These are phyloP conservation scores for Rhodotorula taiwanensis DNA, from an alignment of 768 basidiomycete species.

Conservation along the genomic window DNA sequence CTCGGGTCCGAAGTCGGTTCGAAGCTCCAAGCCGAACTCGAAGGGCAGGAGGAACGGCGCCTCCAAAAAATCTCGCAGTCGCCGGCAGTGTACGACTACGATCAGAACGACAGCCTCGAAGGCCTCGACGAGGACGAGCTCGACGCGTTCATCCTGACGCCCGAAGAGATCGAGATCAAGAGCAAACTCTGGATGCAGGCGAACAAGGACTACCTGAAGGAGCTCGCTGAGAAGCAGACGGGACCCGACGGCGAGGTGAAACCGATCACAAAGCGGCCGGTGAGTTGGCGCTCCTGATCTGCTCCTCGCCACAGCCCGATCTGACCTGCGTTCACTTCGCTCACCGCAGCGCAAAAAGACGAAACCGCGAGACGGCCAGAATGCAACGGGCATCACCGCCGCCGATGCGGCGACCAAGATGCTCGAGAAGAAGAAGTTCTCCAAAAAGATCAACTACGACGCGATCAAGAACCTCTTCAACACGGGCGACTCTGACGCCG, in stretches of 20 bases:
- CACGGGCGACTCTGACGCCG: slow-evolving; percentile 23
- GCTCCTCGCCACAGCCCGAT: no score
- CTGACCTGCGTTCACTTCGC: neutral
- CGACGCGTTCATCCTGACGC: slow-evolving; percentile 63
- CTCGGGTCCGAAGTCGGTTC: slow-evolving; percentile 56
- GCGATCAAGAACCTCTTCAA: slow-evolving; percentile 71
- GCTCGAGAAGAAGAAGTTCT: slow-evolving; percentile 74
- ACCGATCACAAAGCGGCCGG: slow-evolving; percentile 9
- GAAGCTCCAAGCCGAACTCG: slow-evolving; percentile 51
- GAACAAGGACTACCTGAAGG: slow-evolving; percentile 82
- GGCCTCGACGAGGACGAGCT: slow-evolving; percentile 89
- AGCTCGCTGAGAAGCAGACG: slow-evolving; percentile 66
- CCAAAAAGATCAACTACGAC: slow-evolving; percentile 88
- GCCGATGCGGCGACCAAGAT: slow-evolving; percentile 71
- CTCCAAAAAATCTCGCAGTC: slow-evolving; percentile 46
- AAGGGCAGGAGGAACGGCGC: slow-evolving; percentile 60
- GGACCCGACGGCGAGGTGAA: slow-evolving; percentile 35
- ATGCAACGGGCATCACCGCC: slow-evolving; percentile 61
- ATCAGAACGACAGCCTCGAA: slow-evolving; percentile 21
- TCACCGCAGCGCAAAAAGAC: slow-evolving; percentile 38
- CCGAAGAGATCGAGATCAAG: slow-evolving; percentile 75
- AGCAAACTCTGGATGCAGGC: slow-evolving; percentile 91
- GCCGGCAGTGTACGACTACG: slow-evolving; percentile 57
- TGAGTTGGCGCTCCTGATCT: neutral
- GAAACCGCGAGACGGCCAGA: slow-evolving; percentile 67